Percentiles rank a stretch among this genome's conserved stretches.
Conservation (phyloP, 768 basidiomycete species). For the Boletus reticulatus region DNA sequence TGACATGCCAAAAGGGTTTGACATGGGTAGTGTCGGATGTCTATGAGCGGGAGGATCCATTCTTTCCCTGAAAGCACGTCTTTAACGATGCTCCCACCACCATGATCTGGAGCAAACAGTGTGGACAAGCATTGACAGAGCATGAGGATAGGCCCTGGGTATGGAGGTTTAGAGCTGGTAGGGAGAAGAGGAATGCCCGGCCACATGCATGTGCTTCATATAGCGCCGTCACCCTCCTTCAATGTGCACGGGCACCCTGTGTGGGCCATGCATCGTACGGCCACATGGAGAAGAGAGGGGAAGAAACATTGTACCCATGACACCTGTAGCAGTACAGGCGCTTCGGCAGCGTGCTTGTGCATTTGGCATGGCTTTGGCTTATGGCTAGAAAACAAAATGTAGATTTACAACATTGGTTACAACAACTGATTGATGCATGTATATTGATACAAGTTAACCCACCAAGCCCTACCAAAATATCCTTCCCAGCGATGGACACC, state of each 20-base stretch:
- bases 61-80: constrained; percentile 34
- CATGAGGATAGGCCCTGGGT: constrained; percentile 7
- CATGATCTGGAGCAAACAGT: constrained; percentile 11
- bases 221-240: constrained; percentile 7
- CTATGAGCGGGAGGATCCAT: constrained; percentile 42
- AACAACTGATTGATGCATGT: not conserved
- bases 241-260: not conserved
- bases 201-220: constrained; percentile 10
- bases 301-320: constrained; percentile 17
- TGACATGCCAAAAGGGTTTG: constrained; percentile 48
- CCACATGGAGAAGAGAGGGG: constrained; percentile 9
- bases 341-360: not conserved
- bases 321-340: constrained; percentile 3
- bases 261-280: not conserved
- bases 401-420: not conserved
- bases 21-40: constrained; percentile 47
- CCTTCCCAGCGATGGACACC: too few relatives aligned
- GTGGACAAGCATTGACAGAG: constrained; percentile 9
- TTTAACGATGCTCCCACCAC: constrained; percentile 1
- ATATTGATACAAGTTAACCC: too few relatives aligned
- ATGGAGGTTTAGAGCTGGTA: not conserved
- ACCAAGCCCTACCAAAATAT: not conserved
- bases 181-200: not conserved
- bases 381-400: not conserved
- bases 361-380: not conserved